phyloP scores from a whole-genome alignment of 495 filamentous ascomycete genomes.

The Podospora bellae-mahoneyi region DNA sequence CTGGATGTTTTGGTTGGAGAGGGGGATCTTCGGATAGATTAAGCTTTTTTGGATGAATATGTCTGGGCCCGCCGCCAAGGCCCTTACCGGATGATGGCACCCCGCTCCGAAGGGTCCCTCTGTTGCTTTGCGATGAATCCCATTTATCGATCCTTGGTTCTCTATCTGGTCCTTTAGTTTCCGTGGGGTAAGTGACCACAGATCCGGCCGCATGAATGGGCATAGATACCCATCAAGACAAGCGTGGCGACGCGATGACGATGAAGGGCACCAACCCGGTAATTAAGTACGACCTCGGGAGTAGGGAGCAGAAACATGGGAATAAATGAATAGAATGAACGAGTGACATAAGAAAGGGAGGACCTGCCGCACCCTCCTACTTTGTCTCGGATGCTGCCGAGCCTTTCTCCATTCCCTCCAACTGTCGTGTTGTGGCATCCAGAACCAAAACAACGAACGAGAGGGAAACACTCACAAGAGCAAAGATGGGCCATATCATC shows the following conservation, averaged over 20 bases:
- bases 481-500: conserved; percentile 13
- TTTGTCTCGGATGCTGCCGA: conserved; percentile 15
- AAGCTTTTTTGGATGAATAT: conserved; percentile 11
- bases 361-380: background rate
- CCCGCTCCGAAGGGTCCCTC: background rate
- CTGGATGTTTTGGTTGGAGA: background rate
- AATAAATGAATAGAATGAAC: background rate
- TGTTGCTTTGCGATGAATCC: background rate
- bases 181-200: background rate
- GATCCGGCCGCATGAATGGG: background rate
- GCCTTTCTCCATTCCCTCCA: background rate
- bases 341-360: conserved; percentile 9
- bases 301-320: background rate
- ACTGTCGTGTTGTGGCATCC: background rate
- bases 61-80: conserved; percentile 7
- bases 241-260: background rate
- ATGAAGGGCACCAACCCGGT: background rate
- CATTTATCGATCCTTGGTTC: background rate
- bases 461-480: background rate
- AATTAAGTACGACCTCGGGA: background rate
- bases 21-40: background rate
- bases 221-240: background rate
- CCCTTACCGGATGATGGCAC: conserved; percentile 1
- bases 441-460: background rate
- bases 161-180: background rate